These are phyloP conservation scores for Uronychia binucleata DNA, from an alignment of 73 alveolate species.

Conservation along the genomic window DNA sequence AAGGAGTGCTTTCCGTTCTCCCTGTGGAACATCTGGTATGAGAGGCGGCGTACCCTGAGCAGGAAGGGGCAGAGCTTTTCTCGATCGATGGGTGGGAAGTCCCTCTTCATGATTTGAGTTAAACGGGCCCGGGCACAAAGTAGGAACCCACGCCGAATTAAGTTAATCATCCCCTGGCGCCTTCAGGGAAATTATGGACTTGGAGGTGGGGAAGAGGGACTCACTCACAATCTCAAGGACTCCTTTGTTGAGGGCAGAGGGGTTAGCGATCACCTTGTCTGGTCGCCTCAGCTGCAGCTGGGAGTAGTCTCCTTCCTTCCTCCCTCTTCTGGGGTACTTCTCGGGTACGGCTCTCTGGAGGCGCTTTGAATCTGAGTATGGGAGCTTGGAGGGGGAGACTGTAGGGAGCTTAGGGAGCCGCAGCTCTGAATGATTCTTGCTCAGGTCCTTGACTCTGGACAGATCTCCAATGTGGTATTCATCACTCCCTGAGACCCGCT, in stretches of 20 bases:
- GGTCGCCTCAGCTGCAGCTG: background rate
- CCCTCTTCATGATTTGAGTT: background rate
- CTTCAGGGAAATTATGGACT: background rate
- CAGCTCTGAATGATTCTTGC: background rate
- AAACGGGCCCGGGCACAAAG: no score
- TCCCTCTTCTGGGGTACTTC: background rate
- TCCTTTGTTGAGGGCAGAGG: background rate
- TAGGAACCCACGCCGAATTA: no score
- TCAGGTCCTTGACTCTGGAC: background rate
- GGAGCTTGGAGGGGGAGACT: background rate
- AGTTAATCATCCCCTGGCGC: background rate
- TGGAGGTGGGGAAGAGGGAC: background rate
- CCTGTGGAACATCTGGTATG: no score
- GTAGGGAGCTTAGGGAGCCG: background rate
- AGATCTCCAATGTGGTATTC: background rate
- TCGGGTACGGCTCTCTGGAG: background rate
- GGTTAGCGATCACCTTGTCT: background rate
- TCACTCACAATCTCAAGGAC: background rate
- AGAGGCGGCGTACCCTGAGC: constrained; percentile 41
- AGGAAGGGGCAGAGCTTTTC: constrained; percentile 83
- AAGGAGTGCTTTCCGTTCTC: no score
- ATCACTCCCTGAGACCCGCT: background rate
- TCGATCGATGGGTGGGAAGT: constrained; percentile 53
- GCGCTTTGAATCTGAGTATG: background rate
- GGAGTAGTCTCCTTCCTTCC: background rate